phyloP scores from a whole-genome alignment of 2,329 filamentous ascomycete species.

The Talaromyces sp. region DNA sequence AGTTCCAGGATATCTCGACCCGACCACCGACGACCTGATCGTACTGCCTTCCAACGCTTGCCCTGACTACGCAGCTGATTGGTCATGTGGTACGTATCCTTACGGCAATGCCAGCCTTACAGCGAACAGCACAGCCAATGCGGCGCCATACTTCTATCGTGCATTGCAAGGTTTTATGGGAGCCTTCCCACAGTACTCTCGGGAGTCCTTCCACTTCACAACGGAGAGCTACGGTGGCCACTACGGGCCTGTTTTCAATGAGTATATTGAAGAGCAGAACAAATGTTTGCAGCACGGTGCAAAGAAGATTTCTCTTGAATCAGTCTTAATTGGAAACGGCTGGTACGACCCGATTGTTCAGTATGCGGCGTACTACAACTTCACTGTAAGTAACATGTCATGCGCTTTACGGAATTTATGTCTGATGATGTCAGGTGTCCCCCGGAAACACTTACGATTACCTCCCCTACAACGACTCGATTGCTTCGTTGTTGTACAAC shows the following conservation, averaged over 20 bases:
- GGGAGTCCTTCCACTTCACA: conserved; percentile 53
- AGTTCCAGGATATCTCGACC: conserved; percentile 31
- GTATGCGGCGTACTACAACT: conserved; percentile 42
- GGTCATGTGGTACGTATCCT: conserved; percentile 18
- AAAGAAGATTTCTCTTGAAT: conserved; percentile 29
- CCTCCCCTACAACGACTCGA: conserved; percentile 42
- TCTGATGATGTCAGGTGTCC: conserved; percentile 23
- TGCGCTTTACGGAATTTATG: not conserved
- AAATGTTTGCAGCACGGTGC: conserved; percentile 37
- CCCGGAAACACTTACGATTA: conserved; percentile 41
- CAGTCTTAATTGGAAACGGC: conserved; percentile 40
- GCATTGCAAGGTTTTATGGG: conserved; percentile 63
- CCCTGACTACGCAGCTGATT: conserved; percentile 18
- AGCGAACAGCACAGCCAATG: conserved; percentile 53
- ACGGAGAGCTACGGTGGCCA: conserved; percentile 49
- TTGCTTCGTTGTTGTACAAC: conserved; percentile 56
- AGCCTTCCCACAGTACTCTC: conserved; percentile 62
- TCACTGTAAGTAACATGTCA: conserved; percentile 24
- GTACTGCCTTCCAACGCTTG: conserved; percentile 38
- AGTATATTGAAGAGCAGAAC: conserved; percentile 45
- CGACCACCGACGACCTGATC: conserved; percentile 35
- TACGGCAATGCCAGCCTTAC: conserved; percentile 53
- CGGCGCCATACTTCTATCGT: conserved; percentile 57
- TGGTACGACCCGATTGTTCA: conserved; percentile 42
- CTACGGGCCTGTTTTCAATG: conserved; percentile 44